Percentiles rank a stretch among this genome's conserved stretches.
Conservation (phyloP, 768 basidiomycete species). For the Suillus ampliporus region DNA sequence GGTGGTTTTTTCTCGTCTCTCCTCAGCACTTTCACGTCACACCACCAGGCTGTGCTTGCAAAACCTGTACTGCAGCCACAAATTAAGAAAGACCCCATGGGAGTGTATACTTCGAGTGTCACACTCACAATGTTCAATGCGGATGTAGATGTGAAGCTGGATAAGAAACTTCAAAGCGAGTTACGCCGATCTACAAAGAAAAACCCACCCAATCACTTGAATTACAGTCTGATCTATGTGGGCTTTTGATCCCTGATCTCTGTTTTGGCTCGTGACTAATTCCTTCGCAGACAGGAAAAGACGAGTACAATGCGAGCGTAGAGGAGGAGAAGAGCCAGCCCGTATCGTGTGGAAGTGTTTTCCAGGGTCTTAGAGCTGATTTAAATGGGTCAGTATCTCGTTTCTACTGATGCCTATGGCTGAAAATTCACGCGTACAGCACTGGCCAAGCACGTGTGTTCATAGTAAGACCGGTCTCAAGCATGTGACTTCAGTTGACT, state of each 20-base stretch:
- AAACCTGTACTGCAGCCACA: constrained; percentile 15
- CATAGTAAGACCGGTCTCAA: constrained; percentile 57
- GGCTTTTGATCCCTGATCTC: constrained; percentile 26
- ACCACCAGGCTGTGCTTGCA: constrained; percentile 5
- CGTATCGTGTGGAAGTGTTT: constrained; percentile 76
- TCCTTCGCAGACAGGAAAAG: constrained; percentile 70
- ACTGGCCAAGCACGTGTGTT: constrained; percentile 78
- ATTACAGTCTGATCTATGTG: constrained; percentile 86
- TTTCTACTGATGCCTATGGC: neutral
- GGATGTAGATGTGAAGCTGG: constrained; percentile 61
- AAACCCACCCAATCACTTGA: constrained; percentile 77
- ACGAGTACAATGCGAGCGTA: constrained; percentile 76
- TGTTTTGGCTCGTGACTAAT: neutral
- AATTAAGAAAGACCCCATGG: constrained; percentile 29
- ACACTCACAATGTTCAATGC: constrained; percentile 41
- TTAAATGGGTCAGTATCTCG: constrained; percentile 67
- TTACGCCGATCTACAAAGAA: constrained; percentile 94
- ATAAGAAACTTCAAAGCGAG: constrained; percentile 71
- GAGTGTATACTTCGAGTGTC: constrained; percentile 30
- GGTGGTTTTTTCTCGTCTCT: constrained; percentile 54
- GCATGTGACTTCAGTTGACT: constrained; percentile 11
- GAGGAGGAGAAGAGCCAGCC: constrained; percentile 67
- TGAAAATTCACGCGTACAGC: constrained; percentile 38
- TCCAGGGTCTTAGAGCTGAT: constrained; percentile 86
- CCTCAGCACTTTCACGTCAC: constrained; percentile 31